Evolutionary conservation across 2,329 filamentous ascomycete species (phyloP).

Genomic region (Talaromyces amestolkiae): DNA sequence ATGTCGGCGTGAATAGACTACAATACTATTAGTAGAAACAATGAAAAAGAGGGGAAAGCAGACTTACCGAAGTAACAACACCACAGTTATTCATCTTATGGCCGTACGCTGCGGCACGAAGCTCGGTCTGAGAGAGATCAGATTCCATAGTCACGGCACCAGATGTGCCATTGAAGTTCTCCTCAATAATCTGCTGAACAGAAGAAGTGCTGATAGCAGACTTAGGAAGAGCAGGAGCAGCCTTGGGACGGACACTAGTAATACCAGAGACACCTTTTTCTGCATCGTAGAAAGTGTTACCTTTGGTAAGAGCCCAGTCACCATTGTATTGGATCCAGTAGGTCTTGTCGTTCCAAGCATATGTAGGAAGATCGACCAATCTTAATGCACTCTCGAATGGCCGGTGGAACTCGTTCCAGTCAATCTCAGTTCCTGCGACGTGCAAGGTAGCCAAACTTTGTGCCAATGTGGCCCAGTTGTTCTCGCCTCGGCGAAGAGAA

Average conservation of each 20-base stretch:
- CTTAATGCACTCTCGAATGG: constrained; percentile 59
- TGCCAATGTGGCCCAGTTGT: constrained; percentile 63
- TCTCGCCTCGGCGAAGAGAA: constrained; percentile 62
- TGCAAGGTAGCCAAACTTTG: constrained; percentile 60
- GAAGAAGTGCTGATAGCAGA: not conserved
- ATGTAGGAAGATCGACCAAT: constrained; percentile 65
- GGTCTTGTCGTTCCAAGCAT: constrained; percentile 68
- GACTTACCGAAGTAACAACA: constrained; percentile 14
- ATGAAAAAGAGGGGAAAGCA: not conserved
- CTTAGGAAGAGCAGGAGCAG: not conserved
- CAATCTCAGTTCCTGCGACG: constrained; percentile 59
- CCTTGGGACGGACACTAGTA: not conserved
- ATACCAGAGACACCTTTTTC: not conserved
- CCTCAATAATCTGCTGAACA: constrained; percentile 17
- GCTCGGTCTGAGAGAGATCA: constrained; percentile 19
- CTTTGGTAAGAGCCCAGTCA: constrained; percentile 70
- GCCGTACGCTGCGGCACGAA: constrained; percentile 20
- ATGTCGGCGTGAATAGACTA: constrained; percentile 26
- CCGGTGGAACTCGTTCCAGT: constrained; percentile 69
- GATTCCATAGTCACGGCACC: constrained; percentile 19
- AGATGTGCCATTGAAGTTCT: not conserved
- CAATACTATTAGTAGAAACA: not conserved
- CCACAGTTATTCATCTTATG: constrained; percentile 23
- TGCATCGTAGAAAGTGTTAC: constrained; percentile 44
- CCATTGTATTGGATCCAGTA: constrained; percentile 71